A percentile compares a stretch with the other conserved stretches of the same genome.
Evolutionary conservation across 1,284 basidiomycete genomes (phyloP).

Genomic region (Tylopilus orsonianus): DNA sequence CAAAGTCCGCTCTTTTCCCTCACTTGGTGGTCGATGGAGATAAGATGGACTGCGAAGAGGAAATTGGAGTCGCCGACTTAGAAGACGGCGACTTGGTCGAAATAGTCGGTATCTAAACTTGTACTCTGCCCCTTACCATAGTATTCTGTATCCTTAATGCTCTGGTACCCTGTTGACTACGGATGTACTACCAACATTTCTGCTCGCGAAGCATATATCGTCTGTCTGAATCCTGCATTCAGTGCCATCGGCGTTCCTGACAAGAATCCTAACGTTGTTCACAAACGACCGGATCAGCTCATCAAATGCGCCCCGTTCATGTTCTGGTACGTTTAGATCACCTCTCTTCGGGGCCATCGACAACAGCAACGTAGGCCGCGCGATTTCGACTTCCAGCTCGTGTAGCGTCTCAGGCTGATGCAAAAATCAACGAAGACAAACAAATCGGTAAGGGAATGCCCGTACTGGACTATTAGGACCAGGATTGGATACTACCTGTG

Average conservation of each 20-base stretch:
- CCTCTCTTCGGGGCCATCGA: constrained; percentile 57
- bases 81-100: constrained; percentile 79
- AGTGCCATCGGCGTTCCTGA: constrained; percentile 58
- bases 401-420: constrained; percentile 62
- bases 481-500: constrained; percentile 72
- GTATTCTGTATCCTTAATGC: constrained; percentile 17
- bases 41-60: constrained; percentile 51
- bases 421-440: constrained; percentile 3
- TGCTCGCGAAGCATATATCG: constrained; percentile 1
- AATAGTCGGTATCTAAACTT: constrained; percentile 57
- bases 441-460: neutral
- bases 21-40: constrained; percentile 67
- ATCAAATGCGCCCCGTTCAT: constrained; percentile 72
- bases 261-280: constrained; percentile 74
- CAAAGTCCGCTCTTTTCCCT: constrained; percentile 40
- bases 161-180: constrained; percentile 8
- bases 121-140: constrained; percentile 4
- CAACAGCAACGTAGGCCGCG: constrained; percentile 59
- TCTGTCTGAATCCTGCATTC: constrained; percentile 3
- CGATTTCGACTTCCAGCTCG: constrained; percentile 73
- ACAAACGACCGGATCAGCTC: constrained; percentile 82
- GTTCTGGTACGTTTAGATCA: constrained; percentile 54
- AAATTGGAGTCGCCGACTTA: constrained; percentile 64
- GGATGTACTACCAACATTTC: constrained; percentile 8
- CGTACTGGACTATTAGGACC: constrained; percentile 50